Conservation (phyloP, 2,329 filamentous ascomycete species). For the Penicillium frequentans region DNA sequence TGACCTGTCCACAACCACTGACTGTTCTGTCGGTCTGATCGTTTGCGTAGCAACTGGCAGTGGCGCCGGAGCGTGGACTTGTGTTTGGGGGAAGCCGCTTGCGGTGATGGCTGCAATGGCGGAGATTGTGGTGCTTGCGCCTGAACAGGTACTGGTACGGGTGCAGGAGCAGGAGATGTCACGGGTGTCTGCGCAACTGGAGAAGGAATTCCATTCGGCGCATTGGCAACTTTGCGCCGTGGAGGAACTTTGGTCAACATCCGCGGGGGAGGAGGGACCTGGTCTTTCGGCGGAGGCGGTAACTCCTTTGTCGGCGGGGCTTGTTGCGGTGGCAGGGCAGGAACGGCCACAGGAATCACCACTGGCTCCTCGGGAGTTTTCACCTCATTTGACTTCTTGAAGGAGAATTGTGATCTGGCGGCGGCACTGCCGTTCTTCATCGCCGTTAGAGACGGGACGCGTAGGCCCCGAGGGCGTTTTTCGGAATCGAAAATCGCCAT, state of each 20-base stretch:
- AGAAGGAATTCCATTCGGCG: background rate
- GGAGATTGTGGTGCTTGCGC: background rate
- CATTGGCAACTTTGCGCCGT: conserved; percentile 10
- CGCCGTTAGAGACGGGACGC: conserved; percentile 33
- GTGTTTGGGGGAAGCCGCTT: background rate
- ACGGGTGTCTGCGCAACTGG: background rate
- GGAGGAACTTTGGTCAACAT: conserved; percentile 10
- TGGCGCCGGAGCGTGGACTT: background rate
- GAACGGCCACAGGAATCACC: conserved; percentile 1
- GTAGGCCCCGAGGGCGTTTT: conserved; percentile 33
- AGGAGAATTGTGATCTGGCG: conserved; percentile 26
- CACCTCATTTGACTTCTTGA: conserved; percentile 23
- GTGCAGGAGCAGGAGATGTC: background rate
- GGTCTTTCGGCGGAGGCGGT: conserved; percentile 24
- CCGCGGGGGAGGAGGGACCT: conserved; percentile 13
- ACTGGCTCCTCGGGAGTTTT: conserved; percentile 8
- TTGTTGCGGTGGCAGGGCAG: conserved; percentile 13
- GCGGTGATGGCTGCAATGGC: background rate
- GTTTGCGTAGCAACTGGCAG: conserved; percentile 5
- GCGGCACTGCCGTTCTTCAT: conserved; percentile 24
- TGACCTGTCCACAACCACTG: background rate
- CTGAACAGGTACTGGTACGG: background rate
- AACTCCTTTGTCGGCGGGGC: conserved; percentile 26
- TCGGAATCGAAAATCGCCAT: conserved; percentile 39
- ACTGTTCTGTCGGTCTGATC: conserved; percentile 5